Base-by-base conservation (phyloP, 768 basidiomycete genomes). In the Atractiella rhizophila region DNA sequence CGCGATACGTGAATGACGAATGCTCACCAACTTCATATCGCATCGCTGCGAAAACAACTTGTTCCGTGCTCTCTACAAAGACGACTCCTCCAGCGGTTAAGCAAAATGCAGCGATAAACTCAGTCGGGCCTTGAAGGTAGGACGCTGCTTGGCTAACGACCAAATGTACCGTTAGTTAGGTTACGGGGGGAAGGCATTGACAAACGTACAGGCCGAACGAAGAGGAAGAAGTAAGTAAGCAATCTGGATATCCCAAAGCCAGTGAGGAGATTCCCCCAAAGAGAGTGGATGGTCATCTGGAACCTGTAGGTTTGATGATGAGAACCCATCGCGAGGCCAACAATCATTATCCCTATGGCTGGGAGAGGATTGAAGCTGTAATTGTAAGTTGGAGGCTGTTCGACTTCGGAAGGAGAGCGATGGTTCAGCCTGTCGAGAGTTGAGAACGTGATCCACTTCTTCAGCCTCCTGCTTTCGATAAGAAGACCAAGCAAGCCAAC, bases 201-300 rank as follows among this genome's bases (percentile, higher is more conserved):
- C n/a, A n/a, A n/a, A n/a, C n/a, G n/a, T n/a, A n/a, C n/a, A n/a
- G 85, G 85, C 23, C 67, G 65, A 33, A 86, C 65, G 78, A 78
- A 94, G 29, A 88, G 65, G 69, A 94, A 83, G 62, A 85, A 80
- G 57, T 94, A 96, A 2, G 86, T 94, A 28, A 85, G 51, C 54
- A 75, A 79, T 38, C 88, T 69, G 45, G 86, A 61, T 7, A 78
- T 63, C 5, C 78, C 68, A 56, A 76, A 83, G 4, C 63, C 75
- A 40, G 74, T 65, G 12, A 96, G 70, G 19, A 86, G 64, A 59
- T 71, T 73, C 35, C 88, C 88, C 88, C 88, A 96, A 4, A 94
- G 64, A 25, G 66, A 57, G 58, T 96, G 88, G 38, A 94, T 76
- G 56, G 83, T 72, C 29, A 91, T 82, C 68, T 78, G 79, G 63